Percentiles rank a stretch among this genome's conserved stretches.
phyloP scores from a whole-genome alignment of 2,329 filamentous ascomycete genomes.

The Trichoderma sp. region DNA sequence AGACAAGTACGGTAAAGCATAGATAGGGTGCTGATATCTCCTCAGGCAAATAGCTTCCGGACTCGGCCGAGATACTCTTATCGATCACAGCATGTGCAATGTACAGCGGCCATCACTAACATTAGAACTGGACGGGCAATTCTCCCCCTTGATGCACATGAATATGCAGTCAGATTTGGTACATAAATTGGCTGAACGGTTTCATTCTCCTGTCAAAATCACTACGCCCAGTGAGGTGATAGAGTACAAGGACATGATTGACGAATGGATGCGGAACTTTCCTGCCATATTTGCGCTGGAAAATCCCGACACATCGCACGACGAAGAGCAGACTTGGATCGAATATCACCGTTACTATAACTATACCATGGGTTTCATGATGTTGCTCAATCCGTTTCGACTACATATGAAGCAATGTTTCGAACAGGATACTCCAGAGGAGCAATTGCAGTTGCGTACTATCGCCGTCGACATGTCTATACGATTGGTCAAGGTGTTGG shows the following conservation, averaged over 20 bases:
- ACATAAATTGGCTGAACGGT: conserved; percentile 34
- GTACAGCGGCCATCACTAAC: conserved; percentile 38
- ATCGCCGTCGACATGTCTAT: conserved; percentile 50
- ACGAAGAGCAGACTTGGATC: conserved; percentile 47
- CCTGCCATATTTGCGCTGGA: conserved; percentile 47
- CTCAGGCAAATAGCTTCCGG: conserved; percentile 42
- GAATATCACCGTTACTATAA: conserved; percentile 52
- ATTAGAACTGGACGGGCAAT: conserved; percentile 36
- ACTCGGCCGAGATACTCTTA: conserved; percentile 39
- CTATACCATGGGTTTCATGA: conserved; percentile 50
- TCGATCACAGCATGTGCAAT: conserved; percentile 38
- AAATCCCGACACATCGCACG: conserved; percentile 47
- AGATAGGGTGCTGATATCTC: not conserved
- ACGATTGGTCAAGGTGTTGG: conserved; percentile 46
- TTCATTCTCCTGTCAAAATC: conserved; percentile 37
- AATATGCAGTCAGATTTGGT: conserved; percentile 39
- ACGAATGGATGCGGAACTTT: conserved; percentile 49
- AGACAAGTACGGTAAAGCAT: not conserved
- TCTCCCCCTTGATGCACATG: conserved; percentile 39
- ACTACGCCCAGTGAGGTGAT: conserved; percentile 36
- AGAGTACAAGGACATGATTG: conserved; percentile 39
- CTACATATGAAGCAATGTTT: conserved; percentile 45
- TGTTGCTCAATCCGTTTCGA: conserved; percentile 53
- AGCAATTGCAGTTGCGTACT: conserved; percentile 43
- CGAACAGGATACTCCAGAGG: conserved; percentile 37